Evolutionary conservation across 2,329 filamentous ascomycete species (phyloP), one percentile per base, ranked within the genome.

Genomic region (Botrytis medusae): DNA sequence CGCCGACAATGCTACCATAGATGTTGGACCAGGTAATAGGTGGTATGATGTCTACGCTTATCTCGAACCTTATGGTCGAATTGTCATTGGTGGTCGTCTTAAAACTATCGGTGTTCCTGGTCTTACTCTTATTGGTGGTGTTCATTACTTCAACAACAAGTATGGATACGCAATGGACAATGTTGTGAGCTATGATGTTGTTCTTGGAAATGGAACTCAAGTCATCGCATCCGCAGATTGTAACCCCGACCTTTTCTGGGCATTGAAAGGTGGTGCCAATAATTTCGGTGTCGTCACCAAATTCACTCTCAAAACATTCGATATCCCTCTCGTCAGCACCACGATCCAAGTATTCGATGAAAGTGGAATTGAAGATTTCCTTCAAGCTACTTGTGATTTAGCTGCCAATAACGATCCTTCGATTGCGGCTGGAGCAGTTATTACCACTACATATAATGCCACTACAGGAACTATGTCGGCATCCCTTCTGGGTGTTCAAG

Each of bases 241-340:
- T 9, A 80, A 89, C 74, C 74, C 83, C 0, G 87, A 89, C 67
- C 81, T 90, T 14, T 89, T 83, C 80, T 83, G 82, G 76, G 87
- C 85, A 0, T 83, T 90, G 4, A 85, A 86, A 69, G 88, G 88
- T 8, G 88, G 88, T 32, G 51, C 62, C 14, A 69, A 72, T 22
- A 60, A 72, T 4, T 72, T 86, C 74, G 88, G 87, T 59, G 82
- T 87, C 73, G 83, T 87, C 20, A 86, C 85, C 9, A 81, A 81
- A 12, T 87, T 86, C 76, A 79, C 84, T 22, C 78, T 88, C 14
- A 80, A 84, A 74, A 69, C 72, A 25, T 34, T 29, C 18, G 29
- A 20, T 25, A 81, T 75, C 46, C 72, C 73, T 12, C 44, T 62
- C 22, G 64, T 76, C 70, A 76, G 72, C 48, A 75, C 73, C 12